Conservation (phyloP, 2,329 filamentous ascomycete species). For the Colletotrichum sp. region DNA sequence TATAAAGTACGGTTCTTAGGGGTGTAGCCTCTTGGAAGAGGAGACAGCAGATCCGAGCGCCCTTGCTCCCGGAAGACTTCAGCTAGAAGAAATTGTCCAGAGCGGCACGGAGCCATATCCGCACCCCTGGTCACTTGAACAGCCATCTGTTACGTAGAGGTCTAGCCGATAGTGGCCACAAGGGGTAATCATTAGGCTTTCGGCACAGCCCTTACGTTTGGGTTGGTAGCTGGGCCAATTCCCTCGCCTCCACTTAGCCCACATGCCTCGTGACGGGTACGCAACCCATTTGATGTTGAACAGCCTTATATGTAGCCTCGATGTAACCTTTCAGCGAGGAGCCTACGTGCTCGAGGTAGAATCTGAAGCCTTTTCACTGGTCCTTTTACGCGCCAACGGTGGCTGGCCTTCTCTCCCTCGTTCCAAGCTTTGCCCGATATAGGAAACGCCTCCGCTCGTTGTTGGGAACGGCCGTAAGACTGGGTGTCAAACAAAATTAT, state of each 20-base stretch:
- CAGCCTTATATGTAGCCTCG: no score
- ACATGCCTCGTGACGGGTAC: background rate
- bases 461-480: background rate
- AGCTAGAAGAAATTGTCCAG: background rate
- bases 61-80: background rate
- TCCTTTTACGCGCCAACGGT: background rate
- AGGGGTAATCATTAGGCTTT: background rate
- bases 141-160: background rate
- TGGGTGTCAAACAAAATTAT: fast-evolving
- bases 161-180: background rate
- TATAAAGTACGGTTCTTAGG: no score
- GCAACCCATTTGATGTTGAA: background rate
- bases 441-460: background rate
- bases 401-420: background rate
- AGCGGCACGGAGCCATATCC: background rate
- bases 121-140: fast-evolving
- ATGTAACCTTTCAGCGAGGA: background rate
- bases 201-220: no score
- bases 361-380: background rate
- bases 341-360: background rate
- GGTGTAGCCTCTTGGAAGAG: no score
- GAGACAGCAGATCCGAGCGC: background rate
- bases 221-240: no score
- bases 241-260: no score
- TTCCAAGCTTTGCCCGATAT: background rate